Evolutionary conservation across 169 alveolate genomes (phyloP).

Genomic region (Plasmodium ovale): DNA sequence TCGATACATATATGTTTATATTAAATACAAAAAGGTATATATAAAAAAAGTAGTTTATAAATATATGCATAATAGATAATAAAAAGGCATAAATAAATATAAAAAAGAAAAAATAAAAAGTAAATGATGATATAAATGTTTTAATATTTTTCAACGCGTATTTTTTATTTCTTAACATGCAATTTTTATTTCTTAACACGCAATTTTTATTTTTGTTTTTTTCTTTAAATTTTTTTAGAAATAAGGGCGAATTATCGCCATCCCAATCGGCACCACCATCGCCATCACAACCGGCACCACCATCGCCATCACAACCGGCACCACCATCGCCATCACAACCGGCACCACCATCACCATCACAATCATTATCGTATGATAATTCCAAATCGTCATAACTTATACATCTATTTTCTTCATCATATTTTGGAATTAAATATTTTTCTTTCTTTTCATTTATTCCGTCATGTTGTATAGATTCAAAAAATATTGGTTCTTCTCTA

Average conservation of each 20-base stretch:
- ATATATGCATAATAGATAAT: slow-evolving; percentile 66
- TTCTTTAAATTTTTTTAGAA: neutral
- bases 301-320: no score
- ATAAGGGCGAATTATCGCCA: neutral
- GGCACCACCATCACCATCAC: no score
- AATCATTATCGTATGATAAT: neutral
- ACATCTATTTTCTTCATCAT: slow-evolving; percentile 6
- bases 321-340: no score
- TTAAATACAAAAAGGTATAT: slow-evolving; percentile 62
- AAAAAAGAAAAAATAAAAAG: slow-evolving; percentile 62
- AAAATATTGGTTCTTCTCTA: no score
- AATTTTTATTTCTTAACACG: neutral
- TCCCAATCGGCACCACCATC: no score
- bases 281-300: no score
- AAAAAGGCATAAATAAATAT: slow-evolving; percentile 66
- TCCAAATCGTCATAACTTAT: slow-evolving; percentile 3
- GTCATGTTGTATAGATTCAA: neutral
- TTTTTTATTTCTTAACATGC: no score
- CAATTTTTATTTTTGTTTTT: neutral
- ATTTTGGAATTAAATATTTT: slow-evolving; percentile 13
- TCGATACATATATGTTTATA: slow-evolving; percentile 62
- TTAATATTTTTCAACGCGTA: slow-evolving; percentile 27
- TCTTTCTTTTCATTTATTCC: neutral
- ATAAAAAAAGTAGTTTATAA: slow-evolving; percentile 65
- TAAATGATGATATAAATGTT: slow-evolving; percentile 41